These are phyloP conservation scores for Saccharum officinarum DNA, from an alignment of 176 grass and related monocot genomes.

Conservation along the genomic window DNA sequence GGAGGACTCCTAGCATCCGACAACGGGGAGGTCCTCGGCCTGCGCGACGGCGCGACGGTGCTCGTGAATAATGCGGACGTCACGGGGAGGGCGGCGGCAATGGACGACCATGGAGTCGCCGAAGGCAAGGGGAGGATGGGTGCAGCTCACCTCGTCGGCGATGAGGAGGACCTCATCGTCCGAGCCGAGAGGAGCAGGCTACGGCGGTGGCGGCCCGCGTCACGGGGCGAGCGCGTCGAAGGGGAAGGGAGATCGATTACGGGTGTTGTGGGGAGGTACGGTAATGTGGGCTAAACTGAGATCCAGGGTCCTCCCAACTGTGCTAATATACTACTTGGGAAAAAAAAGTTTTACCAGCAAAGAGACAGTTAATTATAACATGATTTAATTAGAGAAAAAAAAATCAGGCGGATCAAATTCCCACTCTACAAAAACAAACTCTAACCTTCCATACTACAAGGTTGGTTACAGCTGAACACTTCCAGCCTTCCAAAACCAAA, in stretches of 20 bases:
- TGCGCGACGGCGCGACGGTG: not conserved
- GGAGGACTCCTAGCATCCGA: not conserved
- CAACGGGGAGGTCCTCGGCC: not conserved
- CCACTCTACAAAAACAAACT: not conserved
- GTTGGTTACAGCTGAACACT: too few species aligned
- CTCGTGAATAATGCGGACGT: not conserved
- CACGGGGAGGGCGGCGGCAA: not conserved
- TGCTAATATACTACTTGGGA: not conserved
- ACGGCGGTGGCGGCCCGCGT: not conserved
- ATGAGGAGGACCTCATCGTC: not conserved
- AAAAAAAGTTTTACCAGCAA: not conserved
- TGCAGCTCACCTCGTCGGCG: conserved; percentile 3
- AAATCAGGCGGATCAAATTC: not conserved
- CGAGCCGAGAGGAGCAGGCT: not conserved
- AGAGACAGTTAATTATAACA: not conserved
- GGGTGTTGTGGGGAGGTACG: not conserved
- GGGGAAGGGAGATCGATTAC: not conserved
- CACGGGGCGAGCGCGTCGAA: not conserved
- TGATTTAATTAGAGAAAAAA: not conserved
- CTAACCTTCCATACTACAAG: too few species aligned
- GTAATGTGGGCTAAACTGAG: not conserved
- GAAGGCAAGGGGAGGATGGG: not conserved
- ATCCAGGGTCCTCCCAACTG: not conserved
- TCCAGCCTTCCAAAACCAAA: not conserved
- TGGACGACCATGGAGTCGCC: not conserved